Percentiles rank a stretch among this genome's conserved stretches.
These are phyloP conservation scores for Leonotis leonurus DNA, from an alignment of 257 asterid species.

Conservation along the genomic window DNA sequence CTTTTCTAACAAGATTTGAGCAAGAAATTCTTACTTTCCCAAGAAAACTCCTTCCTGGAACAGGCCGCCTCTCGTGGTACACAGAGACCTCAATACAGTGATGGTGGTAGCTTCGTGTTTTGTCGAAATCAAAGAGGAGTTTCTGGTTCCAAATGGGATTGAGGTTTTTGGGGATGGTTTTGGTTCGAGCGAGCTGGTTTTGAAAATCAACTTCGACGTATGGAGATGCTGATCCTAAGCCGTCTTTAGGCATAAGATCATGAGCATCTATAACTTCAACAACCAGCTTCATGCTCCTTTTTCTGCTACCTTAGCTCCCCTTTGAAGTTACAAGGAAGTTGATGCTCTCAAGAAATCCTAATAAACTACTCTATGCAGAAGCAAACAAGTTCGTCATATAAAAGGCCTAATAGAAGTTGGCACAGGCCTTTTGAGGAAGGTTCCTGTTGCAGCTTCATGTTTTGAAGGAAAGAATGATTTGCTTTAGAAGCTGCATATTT, in stretches of 20 bases:
- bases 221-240: slow-evolving; percentile 65
- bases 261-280: slow-evolving; percentile 71
- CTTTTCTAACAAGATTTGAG: slow-evolving; percentile 51
- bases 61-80: slow-evolving; percentile 49
- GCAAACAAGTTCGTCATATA: slow-evolving; percentile 29
- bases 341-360: slow-evolving; percentile 34
- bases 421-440: too few species aligned
- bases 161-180: slow-evolving; percentile 58
- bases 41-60: slow-evolving; percentile 46
- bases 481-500: slow-evolving; percentile 15
- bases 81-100: slow-evolving; percentile 43
- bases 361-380: slow-evolving; percentile 31
- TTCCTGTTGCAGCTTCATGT: neutral
- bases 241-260: slow-evolving; percentile 69
- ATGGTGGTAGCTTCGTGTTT: slow-evolving; percentile 24
- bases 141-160: slow-evolving; percentile 65
- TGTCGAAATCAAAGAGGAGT: slow-evolving; percentile 42
- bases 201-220: slow-evolving; percentile 67
- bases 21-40: slow-evolving; percentile 60
- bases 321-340: slow-evolving; percentile 22
- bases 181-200: slow-evolving; percentile 52
- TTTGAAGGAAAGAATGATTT: slow-evolving; percentile 23
- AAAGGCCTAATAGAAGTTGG: neutral
- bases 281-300: slow-evolving; percentile 50
- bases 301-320: slow-evolving; percentile 30